Evolutionary conservation across 2,329 filamentous ascomycete genomes (phyloP), one percentile per base, ranked within the genome.

Genomic region (Catunica adiposa): DNA sequence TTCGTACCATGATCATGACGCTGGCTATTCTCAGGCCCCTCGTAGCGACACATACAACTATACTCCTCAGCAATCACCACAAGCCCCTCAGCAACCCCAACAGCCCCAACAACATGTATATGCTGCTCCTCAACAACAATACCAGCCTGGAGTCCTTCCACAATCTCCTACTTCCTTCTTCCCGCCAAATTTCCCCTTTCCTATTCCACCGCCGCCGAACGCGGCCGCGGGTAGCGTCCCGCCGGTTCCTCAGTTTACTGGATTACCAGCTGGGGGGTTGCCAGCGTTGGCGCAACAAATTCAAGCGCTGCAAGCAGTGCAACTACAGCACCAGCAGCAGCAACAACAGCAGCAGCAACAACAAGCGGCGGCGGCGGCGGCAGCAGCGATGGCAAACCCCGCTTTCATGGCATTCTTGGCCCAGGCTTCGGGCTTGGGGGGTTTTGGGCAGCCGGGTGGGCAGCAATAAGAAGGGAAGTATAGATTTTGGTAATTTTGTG

Each of bases 281-380:
- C 25, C 25, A 11, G 34, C 29, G 31, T 50, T 38, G 31, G 22
- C 44, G 3, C 55, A 57, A 26, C 55, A 56, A 47, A 17, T 52
- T 22, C 50, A 52, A 31, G 31, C 31, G 15, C 8, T 52, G 29
- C 29, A 48, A 3, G n/a, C 25, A 9, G 64, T 11, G 58, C 63
- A 59, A 58, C 64, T 50, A 17, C 58, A 58, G 20, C 17, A 20
- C 26, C 38, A 48, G 4, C 9, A 26, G 9, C 63, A 59, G 58
- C 64, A 52, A 22, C 58, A 57, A 6, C 53, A 44, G 11, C 56
- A 48, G 8, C 56, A 42, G 62, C 57, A 65, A 66, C 40, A 63
- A 37, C 65, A 66, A 31, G 68, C 50, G 15, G 51, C 53, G 17
- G 38, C 48, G 15, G 53, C 56, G 3, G 42, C 34, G 44, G 53